Conservation (phyloP, 257 asterid species). For the Fraxinus pennsylvanica region DNA sequence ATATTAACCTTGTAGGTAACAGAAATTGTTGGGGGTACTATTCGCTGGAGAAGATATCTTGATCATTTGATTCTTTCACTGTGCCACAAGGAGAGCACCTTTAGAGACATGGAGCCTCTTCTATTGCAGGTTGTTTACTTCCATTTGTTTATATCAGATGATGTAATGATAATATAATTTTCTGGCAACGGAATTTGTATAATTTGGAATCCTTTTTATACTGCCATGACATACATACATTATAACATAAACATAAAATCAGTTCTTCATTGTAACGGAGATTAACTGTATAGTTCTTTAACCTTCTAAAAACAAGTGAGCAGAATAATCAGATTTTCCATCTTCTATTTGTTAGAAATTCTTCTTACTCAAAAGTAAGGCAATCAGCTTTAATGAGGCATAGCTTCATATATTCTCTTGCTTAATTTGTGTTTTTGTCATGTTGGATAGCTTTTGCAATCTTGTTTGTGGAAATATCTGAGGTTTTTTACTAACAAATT, state of each 20-base stretch:
- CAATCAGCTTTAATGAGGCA: not conserved
- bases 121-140: conserved; percentile 63
- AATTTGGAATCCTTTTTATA: not conserved
- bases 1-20: conserved; percentile 59
- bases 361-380: not conserved
- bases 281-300: not conserved
- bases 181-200: not conserved
- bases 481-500: conserved; percentile 4
- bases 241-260: not conserved
- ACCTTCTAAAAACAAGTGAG: not conserved
- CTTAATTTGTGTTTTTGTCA: not conserved
- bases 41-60: conserved; percentile 95
- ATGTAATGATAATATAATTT: conserved; percentile 17
- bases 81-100: conserved; percentile 66
- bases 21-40: conserved; percentile 93
- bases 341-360: not conserved
- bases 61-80: conserved; percentile 88
- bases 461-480: not conserved
- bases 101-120: conserved; percentile 89
- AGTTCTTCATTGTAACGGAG: not conserved
- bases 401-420: not conserved
- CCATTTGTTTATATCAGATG: conserved; percentile 14
- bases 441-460: conserved; percentile 1
- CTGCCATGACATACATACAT: not conserved
- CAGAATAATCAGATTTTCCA: not conserved